These are phyloP conservation scores for Aspergillus transmontanensis DNA, from an alignment of 2,329 filamentous ascomycete genomes.

Conservation along the genomic window DNA sequence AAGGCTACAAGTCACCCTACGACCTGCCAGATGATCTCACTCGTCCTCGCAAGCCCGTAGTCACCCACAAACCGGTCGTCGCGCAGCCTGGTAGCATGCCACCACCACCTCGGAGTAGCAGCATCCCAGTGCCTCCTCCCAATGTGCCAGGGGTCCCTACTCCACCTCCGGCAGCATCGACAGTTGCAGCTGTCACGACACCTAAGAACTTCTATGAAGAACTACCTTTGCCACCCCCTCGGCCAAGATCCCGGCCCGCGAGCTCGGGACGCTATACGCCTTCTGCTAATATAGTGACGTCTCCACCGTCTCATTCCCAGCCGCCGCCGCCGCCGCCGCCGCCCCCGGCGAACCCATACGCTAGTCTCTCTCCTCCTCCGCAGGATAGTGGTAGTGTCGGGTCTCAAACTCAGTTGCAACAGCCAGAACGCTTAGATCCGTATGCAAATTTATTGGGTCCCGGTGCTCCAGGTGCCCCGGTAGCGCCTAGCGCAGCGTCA, in stretches of 20 bases:
- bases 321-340: slow-evolving; percentile 14
- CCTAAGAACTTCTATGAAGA: slow-evolving; percentile 74
- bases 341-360: slow-evolving; percentile 22
- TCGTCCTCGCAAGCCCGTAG: slow-evolving; percentile 63
- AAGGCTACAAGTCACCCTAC: slow-evolving; percentile 91
- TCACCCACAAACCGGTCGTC: slow-evolving; percentile 58
- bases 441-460: slow-evolving; percentile 33
- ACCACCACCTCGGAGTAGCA: slow-evolving; percentile 63
- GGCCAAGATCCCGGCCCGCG: slow-evolving; percentile 57
- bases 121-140: slow-evolving; percentile 49
- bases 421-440: slow-evolving; percentile 35
- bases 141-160: slow-evolving; percentile 19
- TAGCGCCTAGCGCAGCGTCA: slow-evolving; percentile 35
- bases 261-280: slow-evolving; percentile 46
- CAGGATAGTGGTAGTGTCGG: slow-evolving; percentile 21
- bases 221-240: slow-evolving; percentile 62
- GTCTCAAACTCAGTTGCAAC: slow-evolving; percentile 30
- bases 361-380: slow-evolving; percentile 21
- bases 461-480: slow-evolving; percentile 29
- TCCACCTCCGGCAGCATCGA: slow-evolving; percentile 36
- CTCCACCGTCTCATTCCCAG: slow-evolving; percentile 17
- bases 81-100: slow-evolving; percentile 48
- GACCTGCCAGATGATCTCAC: slow-evolving; percentile 88
- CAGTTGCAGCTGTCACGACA: slow-evolving; percentile 29
- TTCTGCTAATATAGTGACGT: slow-evolving; percentile 29